Evolutionary conservation across 257 asterid genomes (phyloP), one percentile per base, ranked within the genome.

Genomic region (Plantago major): DNA sequence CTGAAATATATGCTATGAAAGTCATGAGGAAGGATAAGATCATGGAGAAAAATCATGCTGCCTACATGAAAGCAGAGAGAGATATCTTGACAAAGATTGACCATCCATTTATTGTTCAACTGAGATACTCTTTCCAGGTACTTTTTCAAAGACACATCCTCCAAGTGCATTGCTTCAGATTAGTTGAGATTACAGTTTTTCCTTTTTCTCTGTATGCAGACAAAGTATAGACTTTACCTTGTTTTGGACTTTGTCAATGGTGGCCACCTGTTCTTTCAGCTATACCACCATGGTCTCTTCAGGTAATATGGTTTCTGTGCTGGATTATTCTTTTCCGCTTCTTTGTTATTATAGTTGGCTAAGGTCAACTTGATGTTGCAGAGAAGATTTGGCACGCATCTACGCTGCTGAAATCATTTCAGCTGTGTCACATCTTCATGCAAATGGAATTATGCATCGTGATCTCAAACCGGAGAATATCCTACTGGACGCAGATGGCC

Each of bases 181-280:
- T 26, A 42, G 48, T 60, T 10, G 30, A 19, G n/a, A 12, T 56
- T 30, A 37, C 42, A 48, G 37, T 16, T 44, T 45, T 54, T 65
- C 15, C 49, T 30, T 59, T n/a, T 65, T 48, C 61, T 44, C 44
- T 2, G 46, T 65, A 16, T 68, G 76, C 94, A 85, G 94, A 85
- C 94, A 4, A 85, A 85, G 67, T 85, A 85, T 64, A 80, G 81
- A 55, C 85, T 85, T 50, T 85, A 85, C 82, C 87, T 85, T 64
- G 94, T 85, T 71, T 81, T 85, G 42, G 94, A 85, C 69, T 85
- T 85, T 58, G 63, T 85, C 57, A 85, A 85, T 70, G 90, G 94
- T 54, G 94, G 90, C 19, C 94, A 82, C 74, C 85, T 85, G 49
- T 85, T 85, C 79, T 85, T 85, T 76, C 89, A 85, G 73, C 89